These are phyloP conservation scores for Maudiozyma saulgeensis DNA, from an alignment of 805 yeast species.

Conservation along the genomic window DNA sequence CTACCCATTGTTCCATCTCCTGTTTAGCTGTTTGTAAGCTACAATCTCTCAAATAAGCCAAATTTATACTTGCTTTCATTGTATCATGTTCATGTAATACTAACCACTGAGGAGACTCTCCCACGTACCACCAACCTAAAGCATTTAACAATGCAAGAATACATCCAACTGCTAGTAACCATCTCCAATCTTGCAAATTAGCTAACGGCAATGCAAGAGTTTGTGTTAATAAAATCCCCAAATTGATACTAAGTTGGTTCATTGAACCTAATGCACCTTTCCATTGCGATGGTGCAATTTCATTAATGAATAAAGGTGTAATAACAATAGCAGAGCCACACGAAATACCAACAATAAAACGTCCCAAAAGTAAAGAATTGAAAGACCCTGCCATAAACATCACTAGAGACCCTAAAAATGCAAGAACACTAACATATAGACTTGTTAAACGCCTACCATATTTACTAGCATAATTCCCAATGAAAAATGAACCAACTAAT, in stretches of 20 bases:
- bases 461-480: conserved; percentile 55
- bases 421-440: conserved; percentile 40
- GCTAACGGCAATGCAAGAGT: conserved; percentile 61
- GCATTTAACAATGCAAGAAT: conserved; percentile 44
- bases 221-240: conserved; percentile 80
- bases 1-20: conserved; percentile 17
- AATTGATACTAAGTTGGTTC: conserved; percentile 78
- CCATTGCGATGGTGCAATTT: conserved; percentile 57
- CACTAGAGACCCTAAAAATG: conserved; percentile 51
- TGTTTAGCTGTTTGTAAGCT: conserved; percentile 12
- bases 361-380: conserved; percentile 44
- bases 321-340: conserved; percentile 85
- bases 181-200: conserved; percentile 61
- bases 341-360: conserved; percentile 72
- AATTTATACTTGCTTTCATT: conserved; percentile 33
- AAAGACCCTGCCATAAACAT: conserved; percentile 44
- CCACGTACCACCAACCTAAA: conserved; percentile 30
- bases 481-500: conserved; percentile 57
- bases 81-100: conserved; percentile 12
- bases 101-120: conserved; percentile 86
- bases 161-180: conserved; percentile 53
- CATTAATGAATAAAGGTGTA: conserved; percentile 73
- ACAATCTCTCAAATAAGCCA: conserved; percentile 31
- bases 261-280: conserved; percentile 80
- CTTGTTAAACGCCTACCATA: conserved; percentile 54